phyloP scores from a whole-genome alignment of 768 basidiomycete species.

The Suillus cothurnatus region DNA sequence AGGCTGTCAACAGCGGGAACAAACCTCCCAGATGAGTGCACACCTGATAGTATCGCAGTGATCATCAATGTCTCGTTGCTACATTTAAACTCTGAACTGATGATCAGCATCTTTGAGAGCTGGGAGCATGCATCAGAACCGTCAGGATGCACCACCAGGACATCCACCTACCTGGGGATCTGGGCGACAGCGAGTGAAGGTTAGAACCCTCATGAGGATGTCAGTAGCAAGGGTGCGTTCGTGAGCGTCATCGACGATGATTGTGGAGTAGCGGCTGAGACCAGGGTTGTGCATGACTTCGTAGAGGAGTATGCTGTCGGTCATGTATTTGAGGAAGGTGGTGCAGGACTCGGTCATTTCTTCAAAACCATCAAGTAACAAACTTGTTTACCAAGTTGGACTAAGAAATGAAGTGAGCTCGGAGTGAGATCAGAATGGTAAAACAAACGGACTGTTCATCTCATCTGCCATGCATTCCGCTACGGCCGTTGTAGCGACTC shows the following conservation, averaged over 20 bases:
- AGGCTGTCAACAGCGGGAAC: background rate
- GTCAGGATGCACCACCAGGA: background rate
- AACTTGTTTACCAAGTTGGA: conserved; percentile 90
- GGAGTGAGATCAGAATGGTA: background rate
- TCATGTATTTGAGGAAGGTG: conserved; percentile 99
- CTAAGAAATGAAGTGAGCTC: conserved; percentile 38
- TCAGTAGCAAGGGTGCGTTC: conserved; percentile 98
- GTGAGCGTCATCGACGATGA: conserved; percentile 98
- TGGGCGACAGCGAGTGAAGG: too few relatives aligned
- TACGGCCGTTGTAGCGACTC: conserved; percentile 97
- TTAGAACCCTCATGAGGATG: too few relatives aligned
- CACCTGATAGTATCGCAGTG: conserved; percentile 96
- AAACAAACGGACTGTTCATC: conserved; percentile 79
- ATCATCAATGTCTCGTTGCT: conserved; percentile 95
- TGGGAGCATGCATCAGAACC: conserved; percentile 9
- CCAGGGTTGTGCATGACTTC: conserved; percentile 97
- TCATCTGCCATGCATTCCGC: conserved; percentile 99
- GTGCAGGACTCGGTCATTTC: conserved; percentile 78
- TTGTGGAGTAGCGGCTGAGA: conserved; percentile 91
- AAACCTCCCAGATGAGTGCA: background rate
- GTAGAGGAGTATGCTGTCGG: conserved; percentile 96
- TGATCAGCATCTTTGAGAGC: conserved; percentile 92
- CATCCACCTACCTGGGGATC: conserved; percentile 76
- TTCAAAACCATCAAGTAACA: conserved; percentile 98
- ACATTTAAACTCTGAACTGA: conserved; percentile 93